Conservation (phyloP, 2,329 filamentous ascomycete species). For the Fusarium odoratissimum region DNA sequence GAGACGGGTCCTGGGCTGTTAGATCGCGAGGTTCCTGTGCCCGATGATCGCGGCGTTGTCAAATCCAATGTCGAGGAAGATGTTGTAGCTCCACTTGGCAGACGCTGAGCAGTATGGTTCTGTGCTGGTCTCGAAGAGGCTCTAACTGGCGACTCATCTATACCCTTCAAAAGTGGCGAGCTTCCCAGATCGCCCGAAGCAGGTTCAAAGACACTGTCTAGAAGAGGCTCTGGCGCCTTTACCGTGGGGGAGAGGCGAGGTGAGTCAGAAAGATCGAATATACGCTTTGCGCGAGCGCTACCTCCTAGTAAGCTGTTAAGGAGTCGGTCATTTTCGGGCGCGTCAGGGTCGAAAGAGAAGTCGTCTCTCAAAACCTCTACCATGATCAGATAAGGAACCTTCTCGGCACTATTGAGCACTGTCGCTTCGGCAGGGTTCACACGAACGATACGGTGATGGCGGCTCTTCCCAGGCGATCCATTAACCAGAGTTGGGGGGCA, state of each 20-base stretch:
- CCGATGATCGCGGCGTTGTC: constrained; percentile 75
- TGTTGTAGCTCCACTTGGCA: constrained; percentile 72
- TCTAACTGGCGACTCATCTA: constrained; percentile 59
- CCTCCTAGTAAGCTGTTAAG: constrained; percentile 68
- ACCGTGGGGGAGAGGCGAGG: constrained; percentile 62
- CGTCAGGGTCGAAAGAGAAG: constrained; percentile 83
- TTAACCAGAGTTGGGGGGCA: constrained; percentile 80
- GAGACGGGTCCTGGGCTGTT: constrained; percentile 69
- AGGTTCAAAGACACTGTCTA: constrained; percentile 88
- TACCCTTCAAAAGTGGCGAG: constrained; percentile 73
- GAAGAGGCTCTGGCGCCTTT: constrained; percentile 56
- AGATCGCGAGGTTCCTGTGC: constrained; percentile 74
- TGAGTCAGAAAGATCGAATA: constrained; percentile 76
- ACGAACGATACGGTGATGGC: constrained; percentile 84
- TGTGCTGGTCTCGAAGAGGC: constrained; percentile 46
- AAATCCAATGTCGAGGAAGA: constrained; percentile 69
- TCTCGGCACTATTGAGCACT: constrained; percentile 86
- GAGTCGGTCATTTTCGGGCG: constrained; percentile 76
- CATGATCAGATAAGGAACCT: constrained; percentile 87
- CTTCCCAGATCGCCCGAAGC: constrained; percentile 80
- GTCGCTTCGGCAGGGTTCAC: constrained; percentile 87
- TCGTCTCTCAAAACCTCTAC: constrained; percentile 84
- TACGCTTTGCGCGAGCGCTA: constrained; percentile 66
- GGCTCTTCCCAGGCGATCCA: constrained; percentile 78
- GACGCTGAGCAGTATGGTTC: constrained; percentile 59